Evolutionary conservation across 2,329 filamentous ascomycete species (phyloP).

Genomic region (Juglanconis sp.): DNA sequence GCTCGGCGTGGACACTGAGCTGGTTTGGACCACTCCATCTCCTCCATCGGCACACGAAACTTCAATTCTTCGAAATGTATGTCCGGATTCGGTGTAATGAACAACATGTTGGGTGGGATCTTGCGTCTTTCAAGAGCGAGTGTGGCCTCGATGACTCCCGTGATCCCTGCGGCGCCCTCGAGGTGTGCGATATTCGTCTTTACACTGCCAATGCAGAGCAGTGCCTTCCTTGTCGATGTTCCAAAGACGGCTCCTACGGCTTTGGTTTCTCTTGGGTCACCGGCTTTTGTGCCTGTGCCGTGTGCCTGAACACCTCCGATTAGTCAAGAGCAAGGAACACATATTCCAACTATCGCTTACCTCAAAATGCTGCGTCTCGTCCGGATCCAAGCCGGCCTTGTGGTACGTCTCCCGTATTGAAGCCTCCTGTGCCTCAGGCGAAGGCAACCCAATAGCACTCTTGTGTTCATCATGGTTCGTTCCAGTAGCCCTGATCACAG

Average conservation of each 20-base stretch:
- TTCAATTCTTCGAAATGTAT: no score
- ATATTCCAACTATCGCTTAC: no score
- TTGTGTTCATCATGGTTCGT: constrained; percentile 39
- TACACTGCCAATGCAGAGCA: constrained; percentile 24
- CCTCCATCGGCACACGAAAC: no score
- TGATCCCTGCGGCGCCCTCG: constrained; percentile 36
- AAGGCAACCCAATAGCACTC: constrained; percentile 40
- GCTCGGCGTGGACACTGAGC: no score
- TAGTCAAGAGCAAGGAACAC: no score
- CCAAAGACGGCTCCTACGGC: constrained; percentile 1
- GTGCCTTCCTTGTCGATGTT: constrained; percentile 23
- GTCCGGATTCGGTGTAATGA: no score
- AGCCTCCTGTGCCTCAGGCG: constrained; percentile 44
- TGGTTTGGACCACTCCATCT: no score
- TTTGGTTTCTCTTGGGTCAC: constrained; percentile 28
- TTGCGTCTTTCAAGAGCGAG: no score
- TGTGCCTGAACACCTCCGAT: not conserved
- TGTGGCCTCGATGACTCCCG: no score
- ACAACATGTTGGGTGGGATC: no score
- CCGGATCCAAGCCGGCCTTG: constrained; percentile 10
- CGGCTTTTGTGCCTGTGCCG: constrained; percentile 22
- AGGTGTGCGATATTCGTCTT: constrained; percentile 31
- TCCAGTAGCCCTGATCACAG: constrained; percentile 31
- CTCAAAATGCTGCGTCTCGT: constrained; percentile 24
- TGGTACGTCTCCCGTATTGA: constrained; percentile 21